Evolutionary conservation across 768 basidiomycete species (phyloP), one percentile per base, ranked within the genome.

Genomic region (Mycena galericulata): DNA sequence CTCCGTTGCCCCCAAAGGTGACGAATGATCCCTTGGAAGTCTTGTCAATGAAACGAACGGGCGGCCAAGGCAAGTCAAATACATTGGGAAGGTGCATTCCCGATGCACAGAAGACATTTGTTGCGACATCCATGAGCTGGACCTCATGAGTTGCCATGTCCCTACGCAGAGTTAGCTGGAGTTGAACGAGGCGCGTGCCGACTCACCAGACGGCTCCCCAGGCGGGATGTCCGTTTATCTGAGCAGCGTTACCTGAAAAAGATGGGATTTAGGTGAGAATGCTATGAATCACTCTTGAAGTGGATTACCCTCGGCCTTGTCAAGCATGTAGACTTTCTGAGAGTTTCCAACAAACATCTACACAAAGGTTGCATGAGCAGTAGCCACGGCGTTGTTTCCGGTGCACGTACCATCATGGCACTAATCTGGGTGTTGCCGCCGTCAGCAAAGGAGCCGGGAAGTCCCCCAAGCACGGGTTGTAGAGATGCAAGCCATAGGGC

Each of bases 1-100:
- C 93, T 27, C 88, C 87, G 73, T 95, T 95, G 10, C 94, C 93
- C 66, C 93, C 93, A 71, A 94, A 90, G 0, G 91, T 88, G 12
- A 83, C 86, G 67, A 82, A 91, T 86, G 51, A 53, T 30, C 24
- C 82, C 85, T n/a, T n/a, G n/a, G n/a, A n/a, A n/a, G n/a, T n/a
- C n/a, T n/a, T n/a, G n/a, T n/a, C n/a, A n/a, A n/a, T n/a, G n/a
- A n/a, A n/a, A n/a, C n/a, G n/a, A n/a, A n/a, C n/a, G n/a, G n/a
- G n/a, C n/a, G n/a, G n/a, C n/a, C n/a, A 67, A 82, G 93, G 1
- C 91, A 15, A 17, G 29, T 36, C 15, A 54, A 20, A 11, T 15
- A 46, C 12, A 68, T 94, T 94, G n/a, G 93, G 92, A 1, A 94
- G 82, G 74, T 93, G 92, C 88, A 91, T 89, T 56, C 93, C 94